Evolutionary conservation across 2,329 filamentous ascomycete species (phyloP).

Genomic region (Fusarium brevicatenulatum): DNA sequence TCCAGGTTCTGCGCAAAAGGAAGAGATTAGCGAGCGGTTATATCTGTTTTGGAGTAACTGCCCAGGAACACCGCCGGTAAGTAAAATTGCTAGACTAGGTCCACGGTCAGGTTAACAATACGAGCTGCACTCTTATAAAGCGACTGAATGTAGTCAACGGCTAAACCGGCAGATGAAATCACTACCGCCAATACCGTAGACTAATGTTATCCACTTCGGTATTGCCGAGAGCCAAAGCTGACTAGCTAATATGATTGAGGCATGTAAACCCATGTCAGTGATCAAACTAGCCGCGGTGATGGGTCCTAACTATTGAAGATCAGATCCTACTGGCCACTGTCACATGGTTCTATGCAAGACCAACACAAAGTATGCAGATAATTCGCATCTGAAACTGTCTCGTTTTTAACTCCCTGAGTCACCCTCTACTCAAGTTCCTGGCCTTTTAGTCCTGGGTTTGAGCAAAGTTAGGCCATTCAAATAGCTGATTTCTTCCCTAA

Average conservation of each 20-base stretch:
- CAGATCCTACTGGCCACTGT: neutral
- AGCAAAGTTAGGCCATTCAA: fast-evolving
- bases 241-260: neutral
- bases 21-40: too few relatives aligned
- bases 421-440: neutral
- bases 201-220: neutral
- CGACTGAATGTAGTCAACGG: neutral
- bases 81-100: too few relatives aligned
- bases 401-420: neutral
- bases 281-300: neutral
- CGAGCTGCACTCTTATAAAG: neutral
- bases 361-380: neutral
- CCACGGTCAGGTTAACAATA: too few relatives aligned
- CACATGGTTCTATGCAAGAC: neutral
- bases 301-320: neutral
- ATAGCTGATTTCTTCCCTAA: fast-evolving
- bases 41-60: too few relatives aligned
- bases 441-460: neutral
- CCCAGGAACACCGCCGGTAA: too few relatives aligned
- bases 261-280: neutral
- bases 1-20: too few relatives aligned
- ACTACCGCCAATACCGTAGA: neutral
- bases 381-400: neutral
- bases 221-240: neutral
- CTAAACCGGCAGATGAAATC: neutral